A percentile compares a stretch with the other conserved stretches of the same genome.
These are phyloP conservation scores for Miscanthus sacchariflorus DNA, from an alignment of 202 grass and related monocot species.

Conservation along the genomic window DNA sequence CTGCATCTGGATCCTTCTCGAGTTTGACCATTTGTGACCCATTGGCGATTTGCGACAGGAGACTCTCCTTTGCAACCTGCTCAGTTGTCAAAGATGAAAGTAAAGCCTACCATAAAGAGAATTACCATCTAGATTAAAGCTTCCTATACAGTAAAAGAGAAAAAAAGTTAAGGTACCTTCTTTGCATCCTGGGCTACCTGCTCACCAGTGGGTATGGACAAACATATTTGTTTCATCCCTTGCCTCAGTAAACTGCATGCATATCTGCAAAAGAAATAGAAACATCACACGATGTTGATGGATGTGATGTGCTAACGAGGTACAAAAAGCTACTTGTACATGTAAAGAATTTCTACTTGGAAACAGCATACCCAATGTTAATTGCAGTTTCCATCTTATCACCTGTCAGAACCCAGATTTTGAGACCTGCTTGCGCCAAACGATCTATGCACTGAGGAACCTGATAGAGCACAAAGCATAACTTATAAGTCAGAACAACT, in stretches of 20 bases:
- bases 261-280: slow-evolving; percentile 70
- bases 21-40: slow-evolving; percentile 95
- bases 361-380: slow-evolving; percentile 85
- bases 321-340: slow-evolving; percentile 16
- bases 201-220: slow-evolving; percentile 67
- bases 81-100: slow-evolving; percentile 68
- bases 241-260: slow-evolving; percentile 97
- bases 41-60: slow-evolving; percentile 87
- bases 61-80: slow-evolving; percentile 89
- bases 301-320: neutral
- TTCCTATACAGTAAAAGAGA: slow-evolving; percentile 37
- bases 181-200: slow-evolving; percentile 78
- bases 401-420: slow-evolving; percentile 98
- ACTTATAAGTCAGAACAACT: slow-evolving; percentile 44
- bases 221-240: slow-evolving; percentile 90
- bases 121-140: slow-evolving; percentile 49
- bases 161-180: slow-evolving; percentile 63
- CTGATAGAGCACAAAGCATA: slow-evolving; percentile 54
- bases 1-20: slow-evolving; percentile 94
- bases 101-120: slow-evolving; percentile 59
- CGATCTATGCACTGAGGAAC: slow-evolving; percentile 98
- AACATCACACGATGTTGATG: slow-evolving; percentile 13
- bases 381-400: slow-evolving; percentile 99
- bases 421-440: slow-evolving; percentile 98
- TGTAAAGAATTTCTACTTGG: slow-evolving; percentile 14